Conservation (phyloP, 1,284 basidiomycete species). For the Sporisorium exsertum region DNA sequence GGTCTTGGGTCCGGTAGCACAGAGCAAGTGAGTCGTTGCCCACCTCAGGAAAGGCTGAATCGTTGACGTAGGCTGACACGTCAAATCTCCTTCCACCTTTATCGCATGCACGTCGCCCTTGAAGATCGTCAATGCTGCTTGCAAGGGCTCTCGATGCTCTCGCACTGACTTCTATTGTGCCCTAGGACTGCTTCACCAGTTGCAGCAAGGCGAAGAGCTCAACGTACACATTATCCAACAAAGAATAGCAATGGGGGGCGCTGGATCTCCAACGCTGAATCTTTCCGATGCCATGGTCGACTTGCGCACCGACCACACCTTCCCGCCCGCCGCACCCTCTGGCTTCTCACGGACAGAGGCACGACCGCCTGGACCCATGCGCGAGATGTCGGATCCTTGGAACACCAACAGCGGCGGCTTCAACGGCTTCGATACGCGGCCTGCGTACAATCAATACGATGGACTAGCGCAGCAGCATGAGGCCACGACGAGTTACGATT, state of each 20-base stretch:
- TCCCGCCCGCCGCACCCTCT: constrained; percentile 30
- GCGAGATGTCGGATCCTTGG: constrained; percentile 54
- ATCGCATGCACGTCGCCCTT: not conserved
- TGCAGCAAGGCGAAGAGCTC: constrained; percentile 33
- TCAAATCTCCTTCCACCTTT: not conserved
- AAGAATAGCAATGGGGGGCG: constrained; percentile 13
- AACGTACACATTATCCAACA: constrained; percentile 15
- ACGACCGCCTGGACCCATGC: constrained; percentile 29
- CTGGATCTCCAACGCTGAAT: constrained; percentile 18
- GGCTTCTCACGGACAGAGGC: constrained; percentile 7
- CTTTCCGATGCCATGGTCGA: constrained; percentile 4
- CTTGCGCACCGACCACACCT: constrained; percentile 24
- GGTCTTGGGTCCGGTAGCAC: constrained; percentile 25
- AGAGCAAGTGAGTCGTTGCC: constrained; percentile 14
- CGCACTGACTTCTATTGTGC: constrained; percentile 40
- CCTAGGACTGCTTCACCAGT: constrained; percentile 28
- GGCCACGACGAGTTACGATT: constrained; percentile 21
- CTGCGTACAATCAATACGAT: constrained; percentile 18
- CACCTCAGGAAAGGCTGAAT: not conserved
- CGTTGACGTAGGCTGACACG: not conserved
- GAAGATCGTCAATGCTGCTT: constrained; percentile 38
- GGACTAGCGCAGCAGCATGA: constrained; percentile 27
- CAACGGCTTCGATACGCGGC: constrained; percentile 8
- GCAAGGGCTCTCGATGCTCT: constrained; percentile 39
- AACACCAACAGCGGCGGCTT: constrained; percentile 19